phyloP scores from a whole-genome alignment of 1,139 yeast species.

The Zygosaccharomyces sapae region DNA sequence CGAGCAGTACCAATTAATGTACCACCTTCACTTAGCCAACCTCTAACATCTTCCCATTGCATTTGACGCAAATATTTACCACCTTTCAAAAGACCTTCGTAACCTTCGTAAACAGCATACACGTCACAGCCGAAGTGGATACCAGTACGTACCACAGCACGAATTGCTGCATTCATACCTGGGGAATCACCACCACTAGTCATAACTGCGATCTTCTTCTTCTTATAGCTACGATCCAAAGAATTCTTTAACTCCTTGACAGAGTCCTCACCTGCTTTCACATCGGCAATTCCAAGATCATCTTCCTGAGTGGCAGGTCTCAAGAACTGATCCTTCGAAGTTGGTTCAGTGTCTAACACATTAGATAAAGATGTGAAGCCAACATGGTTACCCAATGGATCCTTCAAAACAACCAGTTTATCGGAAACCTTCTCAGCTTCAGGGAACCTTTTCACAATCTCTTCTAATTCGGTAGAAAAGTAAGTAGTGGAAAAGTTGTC shows the following conservation, averaged over 20 bases:
- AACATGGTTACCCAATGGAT: constrained; percentile 56
- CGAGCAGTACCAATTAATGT: constrained; percentile 81
- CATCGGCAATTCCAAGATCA: constrained; percentile 9
- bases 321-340: constrained; percentile 36
- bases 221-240: constrained; percentile 26
- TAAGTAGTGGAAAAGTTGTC: constrained; percentile 42
- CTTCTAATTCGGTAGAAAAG: constrained; percentile 48
- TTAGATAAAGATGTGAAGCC: constrained; percentile 42
- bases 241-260: constrained; percentile 22
- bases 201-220: constrained; percentile 71
- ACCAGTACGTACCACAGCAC: constrained; percentile 75
- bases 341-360: constrained; percentile 36
- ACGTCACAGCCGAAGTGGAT: constrained; percentile 68
- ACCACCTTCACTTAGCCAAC: constrained; percentile 72
- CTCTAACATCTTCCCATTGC: constrained; percentile 76
- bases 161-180: constrained; percentile 79
- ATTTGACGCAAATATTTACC: constrained; percentile 61
- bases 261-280: constrained; percentile 30
- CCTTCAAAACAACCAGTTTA: constrained; percentile 39
- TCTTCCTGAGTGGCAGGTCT: constrained; percentile 14
- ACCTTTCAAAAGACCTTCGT: constrained; percentile 70
- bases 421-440: constrained; percentile 29
- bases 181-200: constrained; percentile 88
- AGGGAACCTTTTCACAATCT: constrained; percentile 40
- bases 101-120: constrained; percentile 72